Evolutionary conservation across 139 green algal genomes (phyloP), one percentile per base, ranked within the genome.

Genomic region (Chlorella sorokiniana): DNA sequence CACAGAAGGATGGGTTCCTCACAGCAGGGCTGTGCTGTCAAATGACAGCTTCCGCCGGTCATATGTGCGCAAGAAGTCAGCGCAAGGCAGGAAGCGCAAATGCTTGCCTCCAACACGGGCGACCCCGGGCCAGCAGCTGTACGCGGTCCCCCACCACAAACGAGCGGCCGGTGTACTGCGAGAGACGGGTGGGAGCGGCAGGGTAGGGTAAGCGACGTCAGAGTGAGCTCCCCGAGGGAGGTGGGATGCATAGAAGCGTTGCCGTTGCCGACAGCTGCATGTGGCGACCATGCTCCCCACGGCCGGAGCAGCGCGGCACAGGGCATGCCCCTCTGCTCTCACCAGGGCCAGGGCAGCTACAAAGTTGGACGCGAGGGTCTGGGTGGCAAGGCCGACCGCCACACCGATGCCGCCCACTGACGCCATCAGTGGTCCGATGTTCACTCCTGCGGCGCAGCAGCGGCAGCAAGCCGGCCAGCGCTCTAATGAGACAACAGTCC

Each of bases 361-460:
- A 5, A 87, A 23, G 51, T 87, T 84, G 51, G 37, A 38, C 1
- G 79, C 31, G 20, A 85, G 45, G 23, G 23, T 52, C 25, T 83
- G 78, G 1, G 69, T 72, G 54, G 83, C 83, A 37, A 87, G 69
- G 44, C 83, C 83, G 22, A 87, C 54, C 3, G 76, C 56, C 6
- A 87, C 37, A n/a, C 68, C 77, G 23, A 74, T 54, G 52, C 59
- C 83, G 7, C 83, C 83, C 6, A 84, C 33, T 14, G 69, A 82
- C 16, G 83, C 78, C 23, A 87, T 29, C 42, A 87, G 69, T 29
- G 83, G 83, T 4, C 38, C 41, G 27, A 87, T 73, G 69, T 85
- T 68, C 40, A 87, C 40, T 38, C 83, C 83, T 80, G 64, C 25
- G 69, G 40, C 9, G n/a, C 25, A 61, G 81, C 18, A 22, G 64